Conservation (phyloP, 108 stramenopile genomes). For the Aurantiochytrium sp. region DNA sequence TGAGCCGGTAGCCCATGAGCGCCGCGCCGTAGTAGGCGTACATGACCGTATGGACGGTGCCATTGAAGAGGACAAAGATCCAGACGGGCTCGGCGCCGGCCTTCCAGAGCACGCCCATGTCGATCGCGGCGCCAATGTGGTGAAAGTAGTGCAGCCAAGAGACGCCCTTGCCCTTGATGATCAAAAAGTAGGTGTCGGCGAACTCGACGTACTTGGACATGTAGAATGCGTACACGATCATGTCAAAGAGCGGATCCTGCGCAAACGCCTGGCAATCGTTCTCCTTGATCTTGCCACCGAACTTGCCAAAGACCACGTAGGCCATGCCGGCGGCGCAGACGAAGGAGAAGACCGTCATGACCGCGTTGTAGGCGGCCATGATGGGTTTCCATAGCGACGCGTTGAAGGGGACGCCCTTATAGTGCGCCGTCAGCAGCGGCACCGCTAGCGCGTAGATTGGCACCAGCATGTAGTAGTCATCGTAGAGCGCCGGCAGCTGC, state of each 20-base stretch:
- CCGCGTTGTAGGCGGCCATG: background rate
- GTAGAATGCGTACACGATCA: background rate
- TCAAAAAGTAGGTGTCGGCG: background rate
- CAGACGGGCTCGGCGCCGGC: background rate
- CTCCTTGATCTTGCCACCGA: background rate
- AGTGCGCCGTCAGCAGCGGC: background rate
- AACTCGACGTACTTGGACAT: constrained; percentile 22
- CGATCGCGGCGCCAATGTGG: constrained; percentile 4
- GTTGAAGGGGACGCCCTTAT: background rate
- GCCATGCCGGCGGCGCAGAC: background rate
- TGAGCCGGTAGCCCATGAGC: background rate
- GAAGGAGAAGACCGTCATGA: background rate
- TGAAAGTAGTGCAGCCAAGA: constrained; percentile 22
- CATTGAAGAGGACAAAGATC: constrained; percentile 21
- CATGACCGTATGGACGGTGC: constrained; percentile 22
- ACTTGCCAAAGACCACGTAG: background rate
- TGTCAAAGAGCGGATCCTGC: background rate
- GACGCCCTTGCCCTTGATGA: background rate
- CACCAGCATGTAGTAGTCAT: background rate
- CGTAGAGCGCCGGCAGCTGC: background rate
- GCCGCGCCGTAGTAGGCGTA: constrained; percentile 24
- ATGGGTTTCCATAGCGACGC: background rate
- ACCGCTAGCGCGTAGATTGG: background rate
- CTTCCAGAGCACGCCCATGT: constrained; percentile 27
- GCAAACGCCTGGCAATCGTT: background rate